Conservation (phyloP, 148 eudicot genomes). For the Cornus kousa region DNA sequence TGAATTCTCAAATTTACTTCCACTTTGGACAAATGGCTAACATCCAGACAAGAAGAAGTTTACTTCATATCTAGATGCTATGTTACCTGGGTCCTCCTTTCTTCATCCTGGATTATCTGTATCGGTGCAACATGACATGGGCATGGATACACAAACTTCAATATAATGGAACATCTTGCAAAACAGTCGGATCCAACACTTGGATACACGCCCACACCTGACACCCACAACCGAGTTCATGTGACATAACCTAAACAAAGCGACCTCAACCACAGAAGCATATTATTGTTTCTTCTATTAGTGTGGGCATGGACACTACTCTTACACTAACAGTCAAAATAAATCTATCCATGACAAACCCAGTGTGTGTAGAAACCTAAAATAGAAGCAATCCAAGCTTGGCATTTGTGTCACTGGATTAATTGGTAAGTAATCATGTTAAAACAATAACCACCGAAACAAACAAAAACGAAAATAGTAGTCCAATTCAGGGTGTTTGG, state of each 20-base stretch:
- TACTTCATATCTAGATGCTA: not conserved
- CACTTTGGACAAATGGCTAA: not conserved
- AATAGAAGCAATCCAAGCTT: not conserved
- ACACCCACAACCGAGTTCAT: no score
- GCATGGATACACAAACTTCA: not conserved
- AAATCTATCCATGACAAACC: not conserved
- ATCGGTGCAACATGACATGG: not conserved
- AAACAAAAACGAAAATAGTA: not conserved
- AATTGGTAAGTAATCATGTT: not conserved
- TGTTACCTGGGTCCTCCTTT: not conserved
- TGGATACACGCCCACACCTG: not conserved
- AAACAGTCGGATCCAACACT: not conserved
- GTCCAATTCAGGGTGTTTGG: not conserved
- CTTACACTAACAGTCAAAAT: not conserved
- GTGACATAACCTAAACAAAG: not conserved
- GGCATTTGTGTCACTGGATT: not conserved
- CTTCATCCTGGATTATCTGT: not conserved
- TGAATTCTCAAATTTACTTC: not conserved
- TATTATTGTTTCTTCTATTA: no score
- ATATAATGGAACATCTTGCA: not conserved
- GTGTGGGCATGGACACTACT: no score
- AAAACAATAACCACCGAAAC: not conserved
- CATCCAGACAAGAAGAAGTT: no score
- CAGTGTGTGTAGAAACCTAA: not conserved
- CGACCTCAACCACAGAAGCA: not conserved